Evolutionary conservation across 1,284 basidiomycete species (phyloP), one percentile per base, ranked within the genome.

Genomic region (Volvariella volvacea): DNA sequence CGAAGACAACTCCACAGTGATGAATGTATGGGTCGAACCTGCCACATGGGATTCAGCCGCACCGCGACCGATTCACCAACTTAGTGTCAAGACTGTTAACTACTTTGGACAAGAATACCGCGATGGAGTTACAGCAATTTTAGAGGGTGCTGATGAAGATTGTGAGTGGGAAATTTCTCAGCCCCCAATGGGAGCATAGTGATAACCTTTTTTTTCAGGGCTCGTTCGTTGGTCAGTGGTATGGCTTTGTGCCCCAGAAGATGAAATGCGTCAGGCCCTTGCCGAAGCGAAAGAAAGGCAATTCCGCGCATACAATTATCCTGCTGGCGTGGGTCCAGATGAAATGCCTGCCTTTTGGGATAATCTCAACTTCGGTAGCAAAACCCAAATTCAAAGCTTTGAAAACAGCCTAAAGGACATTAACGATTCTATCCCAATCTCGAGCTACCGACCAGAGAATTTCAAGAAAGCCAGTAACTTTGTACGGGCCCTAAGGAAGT

Each of bases 1-100:
- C 3, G 52, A 55, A 43, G 69, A 74, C 42, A 52, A 56, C 3
- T 56, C 62, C 1, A 53, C 65, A 16, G 57, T 66, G 20, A 65
- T 91, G 53, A 69, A 75, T 12, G 67, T 87, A 2, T 89, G 77
- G 69, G 74, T 88, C 6, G 74, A 86, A 55, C 88, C 85, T 7
- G 62, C 61, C 2, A 65, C 74, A 8, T 77, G 73, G 70, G 59
- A 65, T 22, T 63, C 62, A 4, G 53, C 56, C 4, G 53, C 52
- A 1, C 56, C 59, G 43, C 12, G 55, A 25, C 70, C 71, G 3
- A 63, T 73, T n/a, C 59, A 59, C 40, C 66, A 70, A 39, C 49
- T 71, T 16, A 52, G 57, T 31, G 62, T 71, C 17, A 57, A 52
- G 17, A 60, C 56, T 4, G 46, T 48, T 25, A 73, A 55, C 50